A percentile compares a stretch with the other conserved stretches of the same genome.
phyloP scores from a whole-genome alignment of 441 rosid genomes.

The Eruca vesicaria region DNA sequence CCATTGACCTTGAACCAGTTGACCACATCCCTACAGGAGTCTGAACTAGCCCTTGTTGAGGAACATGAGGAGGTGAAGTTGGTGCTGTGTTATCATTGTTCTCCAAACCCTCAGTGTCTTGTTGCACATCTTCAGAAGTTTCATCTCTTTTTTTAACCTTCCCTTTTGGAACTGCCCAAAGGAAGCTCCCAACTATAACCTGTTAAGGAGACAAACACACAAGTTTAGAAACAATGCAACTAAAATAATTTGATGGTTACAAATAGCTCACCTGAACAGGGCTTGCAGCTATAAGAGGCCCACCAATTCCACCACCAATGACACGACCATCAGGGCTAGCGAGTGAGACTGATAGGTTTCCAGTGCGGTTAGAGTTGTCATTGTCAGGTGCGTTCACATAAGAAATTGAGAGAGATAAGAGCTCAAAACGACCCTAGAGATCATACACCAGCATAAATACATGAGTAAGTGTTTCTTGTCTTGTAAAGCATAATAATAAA shows the following conservation, averaged over 20 bases:
- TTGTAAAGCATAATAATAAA: not conserved
- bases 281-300: constrained; percentile 84
- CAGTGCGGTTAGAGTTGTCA: constrained; percentile 58
- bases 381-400: constrained; percentile 52
- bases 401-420: constrained; percentile 82
- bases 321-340: constrained; percentile 95
- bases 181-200: constrained; percentile 91
- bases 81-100: constrained; percentile 40
- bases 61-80: constrained; percentile 38
- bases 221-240: not conserved
- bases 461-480: not conserved
- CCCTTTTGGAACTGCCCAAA: constrained; percentile 70
- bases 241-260: not conserved
- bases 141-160: constrained; percentile 60
- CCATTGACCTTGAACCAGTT: constrained; percentile 61
- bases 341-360: constrained; percentile 76
- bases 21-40: constrained; percentile 62
- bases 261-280: constrained; percentile 60
- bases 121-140: constrained; percentile 47
- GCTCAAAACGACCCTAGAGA: constrained; percentile 84
- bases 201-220: constrained; percentile 16
- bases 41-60: constrained; percentile 45
- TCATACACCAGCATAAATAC: not conserved
- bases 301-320: constrained; percentile 91
- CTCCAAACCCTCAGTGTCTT: constrained; percentile 39